Evolutionary conservation across 1,139 yeast species (phyloP), one percentile per base, ranked within the genome.

Genomic region (Diutina neorugosa): DNA sequence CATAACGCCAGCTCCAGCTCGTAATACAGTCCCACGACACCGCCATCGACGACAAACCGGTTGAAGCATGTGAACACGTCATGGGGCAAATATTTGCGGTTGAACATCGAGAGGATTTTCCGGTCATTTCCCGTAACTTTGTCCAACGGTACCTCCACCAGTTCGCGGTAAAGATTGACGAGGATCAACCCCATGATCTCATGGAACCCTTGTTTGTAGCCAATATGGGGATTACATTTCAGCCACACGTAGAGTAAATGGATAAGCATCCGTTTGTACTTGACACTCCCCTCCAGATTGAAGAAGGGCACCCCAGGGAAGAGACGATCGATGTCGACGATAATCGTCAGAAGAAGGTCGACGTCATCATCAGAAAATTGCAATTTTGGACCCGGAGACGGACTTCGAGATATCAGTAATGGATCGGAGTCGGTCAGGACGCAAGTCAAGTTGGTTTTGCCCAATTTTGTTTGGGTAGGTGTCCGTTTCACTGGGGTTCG

Each of bases 121-220:
- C 66, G 52, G 56, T 74, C 78, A 46, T 61, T 65, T 3, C 27
- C 50, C n/a, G 31, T 21, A 7, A 16, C 23, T 5, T 21, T 21
- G 6, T n/a, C 31, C 11, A 21, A n/a, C 0, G 77, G 72, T 4
- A 74, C 66, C 50, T 51, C 59, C 1, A 69, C 60, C 2, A 74
- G 63, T 62, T 79, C 84, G 9, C 64, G 62, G 56, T 68, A 63
- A n/a, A 82, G 57, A 55, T 74, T 77, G 55, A 80, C 65, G 61
- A 75, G 82, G 1, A 84, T 68, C 55, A 82, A 62, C 1, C 88
- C 90, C 57, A 82, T 69, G 14, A 84, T 69, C 62, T 84, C 91
- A 64, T 84, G 91, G 57, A 80, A 71, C 0, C 91, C 91, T 61
- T 84, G 91, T 59, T 79, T 82, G 63, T 84, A 84, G 1, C 81